phyloP scores from a whole-genome alignment of 331 rosid species.

The Cydonia oblonga region DNA sequence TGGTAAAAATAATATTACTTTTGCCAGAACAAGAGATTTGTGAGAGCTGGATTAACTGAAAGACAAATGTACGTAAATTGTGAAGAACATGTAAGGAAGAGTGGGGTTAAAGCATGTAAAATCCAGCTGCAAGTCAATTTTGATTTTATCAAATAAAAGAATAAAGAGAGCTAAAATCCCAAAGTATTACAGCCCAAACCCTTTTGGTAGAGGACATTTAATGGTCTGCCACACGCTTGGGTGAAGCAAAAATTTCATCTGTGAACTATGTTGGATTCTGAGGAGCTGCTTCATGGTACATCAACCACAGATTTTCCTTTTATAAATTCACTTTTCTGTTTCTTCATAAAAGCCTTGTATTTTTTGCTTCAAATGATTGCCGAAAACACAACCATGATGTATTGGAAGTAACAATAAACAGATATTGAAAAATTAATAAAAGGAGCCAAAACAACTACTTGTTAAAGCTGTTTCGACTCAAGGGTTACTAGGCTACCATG shows the following conservation, averaged over 20 bases:
- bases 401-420: not conserved
- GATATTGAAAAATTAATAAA: not conserved
- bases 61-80: not conserved
- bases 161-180: not conserved
- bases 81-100: not conserved
- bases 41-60: not conserved
- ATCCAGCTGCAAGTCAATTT: not conserved
- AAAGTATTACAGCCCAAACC: too few species aligned
- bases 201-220: too few species aligned
- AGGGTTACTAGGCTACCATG: not conserved
- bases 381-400: too few species aligned
- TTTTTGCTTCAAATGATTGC: too few species aligned
- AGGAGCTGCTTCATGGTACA: too few species aligned
- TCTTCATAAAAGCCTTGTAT: too few species aligned
- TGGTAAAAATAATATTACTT: not conserved
- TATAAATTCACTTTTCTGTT: too few species aligned
- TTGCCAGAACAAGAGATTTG: not conserved
- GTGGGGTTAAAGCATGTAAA: not conserved
- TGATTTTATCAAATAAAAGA: not conserved
- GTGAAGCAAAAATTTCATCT: too few species aligned
- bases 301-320: too few species aligned
- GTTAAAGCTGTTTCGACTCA: not conserved
- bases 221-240: too few species aligned
- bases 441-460: too few species aligned
- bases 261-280: too few species aligned